These are phyloP conservation scores for Linum tenue DNA, from an alignment of 345 rosid genomes.

Conservation along the genomic window DNA sequence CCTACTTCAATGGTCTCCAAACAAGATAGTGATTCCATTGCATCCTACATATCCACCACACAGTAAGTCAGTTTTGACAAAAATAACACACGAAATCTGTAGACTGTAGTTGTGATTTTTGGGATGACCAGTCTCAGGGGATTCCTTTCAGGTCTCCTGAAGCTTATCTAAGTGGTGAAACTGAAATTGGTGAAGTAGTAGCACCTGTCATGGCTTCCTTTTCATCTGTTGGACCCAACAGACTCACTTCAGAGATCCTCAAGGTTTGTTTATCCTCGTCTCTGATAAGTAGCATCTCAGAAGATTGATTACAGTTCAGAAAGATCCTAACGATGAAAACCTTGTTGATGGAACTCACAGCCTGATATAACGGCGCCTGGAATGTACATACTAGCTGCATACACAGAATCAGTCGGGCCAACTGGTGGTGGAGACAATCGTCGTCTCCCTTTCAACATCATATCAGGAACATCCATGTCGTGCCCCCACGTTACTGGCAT, in stretches of 20 bases:
- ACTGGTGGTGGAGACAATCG: neutral
- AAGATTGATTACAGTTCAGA: neutral
- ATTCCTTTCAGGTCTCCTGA: neutral
- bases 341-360: neutral
- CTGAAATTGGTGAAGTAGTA: neutral
- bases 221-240: neutral
- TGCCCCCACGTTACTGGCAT: neutral
- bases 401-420: neutral
- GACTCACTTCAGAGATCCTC: neutral
- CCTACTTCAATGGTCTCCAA: slow-evolving; percentile 11
- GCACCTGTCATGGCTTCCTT: neutral
- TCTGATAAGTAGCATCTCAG: neutral
- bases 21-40: slow-evolving; percentile 13
- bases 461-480: neutral
- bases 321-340: neutral
- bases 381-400: neutral
- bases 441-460: neutral
- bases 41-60: slow-evolving; percentile 9
- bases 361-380: neutral
- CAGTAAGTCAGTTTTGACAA: neutral
- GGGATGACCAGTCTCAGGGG: no score
- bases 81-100: no score
- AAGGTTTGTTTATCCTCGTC: neutral
- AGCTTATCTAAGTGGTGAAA: neutral
- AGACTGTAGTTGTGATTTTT: no score